Percentiles rank a stretch among this genome's conserved stretches.
Conservation (phyloP, 2,329 filamentous ascomycete genomes). For the Penicillium brasilianum region DNA sequence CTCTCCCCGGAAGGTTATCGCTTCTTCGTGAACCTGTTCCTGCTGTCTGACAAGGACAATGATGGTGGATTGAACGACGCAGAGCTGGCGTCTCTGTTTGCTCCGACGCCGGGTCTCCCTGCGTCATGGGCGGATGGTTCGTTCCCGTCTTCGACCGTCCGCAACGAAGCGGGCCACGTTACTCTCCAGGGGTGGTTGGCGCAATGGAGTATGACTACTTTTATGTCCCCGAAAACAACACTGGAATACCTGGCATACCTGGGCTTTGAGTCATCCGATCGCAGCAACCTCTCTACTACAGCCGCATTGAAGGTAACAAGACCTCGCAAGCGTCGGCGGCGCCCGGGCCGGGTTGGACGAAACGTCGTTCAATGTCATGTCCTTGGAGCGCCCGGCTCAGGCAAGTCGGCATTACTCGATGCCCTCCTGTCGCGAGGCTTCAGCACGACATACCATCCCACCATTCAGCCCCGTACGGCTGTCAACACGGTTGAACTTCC, state of each 20-base stretch:
- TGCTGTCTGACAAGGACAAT: conserved; percentile 96
- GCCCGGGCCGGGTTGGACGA: conserved; percentile 83
- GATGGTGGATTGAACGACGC: conserved; percentile 89
- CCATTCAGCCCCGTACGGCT: conserved; percentile 89
- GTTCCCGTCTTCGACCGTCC: conserved; percentile 91
- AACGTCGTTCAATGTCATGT: conserved; percentile 96
- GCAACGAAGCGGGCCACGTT: conserved; percentile 92
- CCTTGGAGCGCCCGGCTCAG: conserved; percentile 80
- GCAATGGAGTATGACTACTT: conserved; percentile 99
- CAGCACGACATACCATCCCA: conserved; percentile 81
- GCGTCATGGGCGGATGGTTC: conserved; percentile 83
- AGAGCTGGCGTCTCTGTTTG: conserved; percentile 85
- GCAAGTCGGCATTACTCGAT: conserved; percentile 89
- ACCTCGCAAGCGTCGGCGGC: conserved; percentile 80
- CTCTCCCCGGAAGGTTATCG: conserved; percentile 92
- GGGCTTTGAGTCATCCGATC: conserved; percentile 82
- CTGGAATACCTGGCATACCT: conserved; percentile 95
- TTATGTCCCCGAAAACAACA: conserved; percentile 91
- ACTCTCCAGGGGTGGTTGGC: conserved; percentile 97
- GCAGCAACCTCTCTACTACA: conserved; percentile 74
- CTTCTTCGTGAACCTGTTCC: conserved; percentile 95
- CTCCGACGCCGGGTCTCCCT: conserved; percentile 88
- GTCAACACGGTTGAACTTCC: conserved; percentile 97
- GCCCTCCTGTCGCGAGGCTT: conserved; percentile 91
- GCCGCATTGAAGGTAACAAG: conserved; percentile 92